Evolutionary conservation across 2,329 filamentous ascomycete species (phyloP).

Genomic region (Emmonsiellopsis sp.): DNA sequence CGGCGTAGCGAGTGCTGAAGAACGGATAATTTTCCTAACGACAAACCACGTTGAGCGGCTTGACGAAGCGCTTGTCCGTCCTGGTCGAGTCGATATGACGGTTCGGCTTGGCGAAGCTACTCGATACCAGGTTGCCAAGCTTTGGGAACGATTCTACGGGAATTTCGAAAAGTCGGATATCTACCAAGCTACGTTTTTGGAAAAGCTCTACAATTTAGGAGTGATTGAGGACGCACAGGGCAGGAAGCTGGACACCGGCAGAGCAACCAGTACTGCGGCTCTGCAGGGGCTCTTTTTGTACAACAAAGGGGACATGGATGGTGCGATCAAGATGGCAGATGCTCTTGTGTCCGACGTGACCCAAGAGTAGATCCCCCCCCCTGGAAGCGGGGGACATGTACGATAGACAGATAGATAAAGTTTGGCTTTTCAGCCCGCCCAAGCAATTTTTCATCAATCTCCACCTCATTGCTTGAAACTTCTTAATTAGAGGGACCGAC

Average conservation of each 20-base stretch:
- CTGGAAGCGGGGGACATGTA: not conserved
- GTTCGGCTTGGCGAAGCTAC: conserved; percentile 83
- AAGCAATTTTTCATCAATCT: not conserved
- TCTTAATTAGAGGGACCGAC: not conserved
- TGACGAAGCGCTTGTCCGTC: conserved; percentile 80
- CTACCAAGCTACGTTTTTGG: conserved; percentile 60
- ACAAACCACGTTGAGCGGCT: conserved; percentile 89
- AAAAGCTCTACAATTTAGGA: conserved; percentile 58
- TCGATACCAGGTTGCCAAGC: conserved; percentile 68
- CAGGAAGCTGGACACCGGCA: conserved; percentile 36
- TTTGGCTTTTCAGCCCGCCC: not conserved
- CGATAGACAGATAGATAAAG: not conserved
- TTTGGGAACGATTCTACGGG: conserved; percentile 95
- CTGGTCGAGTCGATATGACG: conserved; percentile 89
- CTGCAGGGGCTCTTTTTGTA: conserved; percentile 92
- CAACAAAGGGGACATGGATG: conserved; percentile 84
- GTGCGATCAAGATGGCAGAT: conserved; percentile 73
- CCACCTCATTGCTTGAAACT: not conserved
- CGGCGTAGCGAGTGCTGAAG: conserved; percentile 88
- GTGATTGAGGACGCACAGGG: conserved; percentile 54
- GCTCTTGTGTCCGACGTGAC: conserved; percentile 17
- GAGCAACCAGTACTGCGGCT: conserved; percentile 72
- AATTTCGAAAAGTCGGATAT: conserved; percentile 60
- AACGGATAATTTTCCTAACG: conserved; percentile 86
- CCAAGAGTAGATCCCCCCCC: not conserved